Conservation (phyloP, 2,329 filamentous ascomycete genomes). For the Periconia digitata region DNA sequence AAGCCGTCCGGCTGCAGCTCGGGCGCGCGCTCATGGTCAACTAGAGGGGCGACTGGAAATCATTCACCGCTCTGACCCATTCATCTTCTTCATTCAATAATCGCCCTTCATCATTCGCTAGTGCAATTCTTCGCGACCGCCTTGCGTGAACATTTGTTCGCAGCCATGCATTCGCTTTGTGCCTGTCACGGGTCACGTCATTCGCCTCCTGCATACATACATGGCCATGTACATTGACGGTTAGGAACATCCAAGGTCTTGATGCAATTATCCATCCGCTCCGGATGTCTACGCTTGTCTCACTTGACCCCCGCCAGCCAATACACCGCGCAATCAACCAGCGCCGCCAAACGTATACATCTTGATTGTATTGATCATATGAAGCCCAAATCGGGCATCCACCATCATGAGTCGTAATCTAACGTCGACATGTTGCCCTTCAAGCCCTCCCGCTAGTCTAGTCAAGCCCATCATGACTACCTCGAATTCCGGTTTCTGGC, state of each 20-base stretch:
- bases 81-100: neutral
- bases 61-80: neutral
- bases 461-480: slow-evolving; percentile 5
- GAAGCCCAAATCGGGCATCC: slow-evolving; percentile 8
- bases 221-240: no score
- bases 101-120: neutral
- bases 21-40: slow-evolving; percentile 12
- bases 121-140: slow-evolving; percentile 20
- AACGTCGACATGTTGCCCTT: neutral
- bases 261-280: neutral
- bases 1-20: no score
- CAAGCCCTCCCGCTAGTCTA: slow-evolving; percentile 1
- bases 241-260: no score
- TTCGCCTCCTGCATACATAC: neutral
- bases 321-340: slow-evolving; percentile 23
- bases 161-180: neutral
- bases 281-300: slow-evolving; percentile 12
- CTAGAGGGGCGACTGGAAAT: neutral
- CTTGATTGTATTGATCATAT: slow-evolving; percentile 20
- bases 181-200: neutral
- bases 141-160: slow-evolving; percentile 33
- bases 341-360: slow-evolving; percentile 4
- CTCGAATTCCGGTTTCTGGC: slow-evolving; percentile 5
- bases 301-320: slow-evolving; percentile 25
- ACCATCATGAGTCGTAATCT: slow-evolving; percentile 13